Conservation (phyloP, 352 stramenopile species). For the Pythium angustatum region DNA sequence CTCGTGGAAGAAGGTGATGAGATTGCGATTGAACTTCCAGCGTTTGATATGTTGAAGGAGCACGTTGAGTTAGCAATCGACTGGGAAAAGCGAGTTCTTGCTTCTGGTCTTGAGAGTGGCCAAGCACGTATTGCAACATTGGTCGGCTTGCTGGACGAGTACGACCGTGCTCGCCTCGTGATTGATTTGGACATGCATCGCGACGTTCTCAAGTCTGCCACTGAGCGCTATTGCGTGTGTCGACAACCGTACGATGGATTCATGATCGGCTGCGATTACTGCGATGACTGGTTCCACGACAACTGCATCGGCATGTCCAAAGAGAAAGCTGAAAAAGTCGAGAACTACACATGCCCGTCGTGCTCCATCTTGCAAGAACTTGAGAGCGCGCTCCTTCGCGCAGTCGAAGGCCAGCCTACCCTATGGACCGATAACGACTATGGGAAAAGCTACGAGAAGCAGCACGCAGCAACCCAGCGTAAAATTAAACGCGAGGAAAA, state of each 20-base stretch:
- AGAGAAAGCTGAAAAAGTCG: slow-evolving; percentile 94
- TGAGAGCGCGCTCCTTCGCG: slow-evolving; percentile 52
- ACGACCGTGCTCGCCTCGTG: slow-evolving; percentile 68
- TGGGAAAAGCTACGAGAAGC: slow-evolving; percentile 82
- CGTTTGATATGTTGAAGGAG: slow-evolving; percentile 80
- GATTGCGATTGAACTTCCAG: slow-evolving; percentile 68
- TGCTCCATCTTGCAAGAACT: slow-evolving; percentile 92
- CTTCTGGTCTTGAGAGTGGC: slow-evolving; percentile 75
- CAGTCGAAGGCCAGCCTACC: slow-evolving; percentile 59
- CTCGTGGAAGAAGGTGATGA: slow-evolving; percentile 84
- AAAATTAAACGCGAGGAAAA: slow-evolving; percentile 88
- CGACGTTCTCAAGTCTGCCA: slow-evolving; percentile 90
- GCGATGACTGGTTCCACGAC: slow-evolving; percentile 90
- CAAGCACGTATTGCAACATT: slow-evolving; percentile 76
- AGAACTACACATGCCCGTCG: slow-evolving; percentile 94
- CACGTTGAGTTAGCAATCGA: slow-evolving; percentile 75
- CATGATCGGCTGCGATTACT: slow-evolving; percentile 89
- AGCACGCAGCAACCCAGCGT: slow-evolving; percentile 64
- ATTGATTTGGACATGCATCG: slow-evolving; percentile 89
- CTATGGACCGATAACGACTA: slow-evolving; percentile 85
- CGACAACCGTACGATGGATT: slow-evolving; percentile 88
- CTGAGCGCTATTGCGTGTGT: slow-evolving; percentile 90
- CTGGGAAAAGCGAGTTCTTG: slow-evolving; percentile 78
- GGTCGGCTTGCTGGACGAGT: slow-evolving; percentile 75
- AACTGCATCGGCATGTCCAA: slow-evolving; percentile 90